Evolutionary conservation across 108 stramenopile genomes (phyloP).

Genomic region (Skeletonema costatum): DNA sequence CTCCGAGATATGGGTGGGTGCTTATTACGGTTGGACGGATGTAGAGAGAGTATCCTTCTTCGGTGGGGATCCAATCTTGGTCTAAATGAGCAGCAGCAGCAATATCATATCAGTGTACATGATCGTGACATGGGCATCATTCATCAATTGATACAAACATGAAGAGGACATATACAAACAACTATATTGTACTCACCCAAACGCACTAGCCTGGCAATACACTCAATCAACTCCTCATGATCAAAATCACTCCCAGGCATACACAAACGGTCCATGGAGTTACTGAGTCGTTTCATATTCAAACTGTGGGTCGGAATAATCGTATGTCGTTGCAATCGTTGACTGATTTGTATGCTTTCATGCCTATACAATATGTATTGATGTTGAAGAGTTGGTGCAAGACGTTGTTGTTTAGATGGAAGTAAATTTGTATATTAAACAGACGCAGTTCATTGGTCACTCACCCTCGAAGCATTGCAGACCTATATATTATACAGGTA

Average conservation of each 20-base stretch:
- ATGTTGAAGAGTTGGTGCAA: not conserved
- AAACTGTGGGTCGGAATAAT: conserved; percentile 92
- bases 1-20: conserved; percentile 84
- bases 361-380: conserved; percentile 31
- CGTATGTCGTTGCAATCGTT: conserved; percentile 53
- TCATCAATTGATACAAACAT: not conserved
- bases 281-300: conserved; percentile 85
- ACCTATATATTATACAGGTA: conserved; percentile 10
- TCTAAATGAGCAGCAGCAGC: conserved; percentile 34
- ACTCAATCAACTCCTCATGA: conserved; percentile 66
- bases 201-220: conserved; percentile 76
- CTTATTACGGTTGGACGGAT: conserved; percentile 94
- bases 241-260: conserved; percentile 89
- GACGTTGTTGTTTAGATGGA: not conserved
- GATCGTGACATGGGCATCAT: not conserved
- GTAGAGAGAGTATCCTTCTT: conserved; percentile 97
- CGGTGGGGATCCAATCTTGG: conserved; percentile 90
- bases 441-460: conserved; percentile 21
- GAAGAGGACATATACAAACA: not conserved
- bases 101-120: not conserved
- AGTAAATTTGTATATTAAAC: conserved; percentile 21
- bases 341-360: conserved; percentile 81
- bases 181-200: conserved; percentile 34
- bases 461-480: conserved; percentile 94
- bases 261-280: conserved; percentile 78